Conservation (phyloP, 208 protist genomes). For the Endotrypanum monterogeii region DNA sequence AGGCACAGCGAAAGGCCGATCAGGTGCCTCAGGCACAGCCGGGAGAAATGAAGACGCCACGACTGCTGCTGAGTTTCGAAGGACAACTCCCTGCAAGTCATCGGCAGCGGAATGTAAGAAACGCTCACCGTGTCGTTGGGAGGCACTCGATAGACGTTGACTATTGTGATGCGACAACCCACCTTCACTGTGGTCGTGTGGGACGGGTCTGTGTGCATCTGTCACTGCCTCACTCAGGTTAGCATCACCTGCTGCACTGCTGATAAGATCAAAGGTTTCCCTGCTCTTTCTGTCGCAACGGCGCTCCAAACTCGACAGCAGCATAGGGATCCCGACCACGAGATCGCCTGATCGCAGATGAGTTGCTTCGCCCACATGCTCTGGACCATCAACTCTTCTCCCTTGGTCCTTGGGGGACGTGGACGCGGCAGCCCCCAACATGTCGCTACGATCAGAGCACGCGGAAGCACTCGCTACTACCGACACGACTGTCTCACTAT, state of each 20-base stretch:
- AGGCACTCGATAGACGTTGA: background rate
- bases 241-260: background rate
- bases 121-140: background rate
- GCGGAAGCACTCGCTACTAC: background rate
- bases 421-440: background rate
- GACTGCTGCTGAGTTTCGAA: too few species aligned
- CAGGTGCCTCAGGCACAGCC: background rate
- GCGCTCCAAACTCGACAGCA: background rate
- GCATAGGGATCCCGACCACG: background rate
- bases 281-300: background rate
- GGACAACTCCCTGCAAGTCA: background rate
- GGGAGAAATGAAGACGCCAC: background rate
- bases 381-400: background rate
- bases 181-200: background rate
- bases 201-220: background rate
- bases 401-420: slow-evolving; percentile 7
- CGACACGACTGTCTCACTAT: too few species aligned
- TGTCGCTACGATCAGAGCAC: background rate
- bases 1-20: background rate
- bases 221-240: background rate
- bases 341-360: background rate
- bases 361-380: background rate
- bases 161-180: background rate
- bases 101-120: background rate
- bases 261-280: background rate